Conservation (phyloP, 2,329 filamentous ascomycete species). For the Diaporthe capsici region DNA sequence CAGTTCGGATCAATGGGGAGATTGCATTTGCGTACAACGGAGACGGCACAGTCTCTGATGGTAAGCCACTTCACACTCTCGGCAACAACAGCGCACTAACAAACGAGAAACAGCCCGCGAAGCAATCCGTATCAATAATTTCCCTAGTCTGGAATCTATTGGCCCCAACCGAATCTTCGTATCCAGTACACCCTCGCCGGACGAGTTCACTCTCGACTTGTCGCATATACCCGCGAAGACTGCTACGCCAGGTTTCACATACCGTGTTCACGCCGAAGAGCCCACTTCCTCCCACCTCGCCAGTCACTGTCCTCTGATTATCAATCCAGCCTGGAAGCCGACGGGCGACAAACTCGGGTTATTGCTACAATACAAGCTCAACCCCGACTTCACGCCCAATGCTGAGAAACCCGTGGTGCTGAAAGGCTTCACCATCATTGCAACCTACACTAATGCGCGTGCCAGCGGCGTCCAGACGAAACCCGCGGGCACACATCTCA, state of each 20-base stretch:
- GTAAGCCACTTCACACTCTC: conserved; percentile 61
- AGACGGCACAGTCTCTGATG: conserved; percentile 60
- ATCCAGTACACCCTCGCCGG: conserved; percentile 74
- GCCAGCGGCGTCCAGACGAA: conserved; percentile 81
- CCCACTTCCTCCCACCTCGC: conserved; percentile 53
- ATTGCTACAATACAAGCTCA: conserved; percentile 86
- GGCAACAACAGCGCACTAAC: not conserved
- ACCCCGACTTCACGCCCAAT: conserved; percentile 71
- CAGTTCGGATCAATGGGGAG: conserved; percentile 85
- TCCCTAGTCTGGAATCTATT: conserved; percentile 88
- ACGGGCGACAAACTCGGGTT: conserved; percentile 89
- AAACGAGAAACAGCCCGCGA: conserved; percentile 62
- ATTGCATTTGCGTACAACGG: conserved; percentile 88
- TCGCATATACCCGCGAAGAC: conserved; percentile 75
- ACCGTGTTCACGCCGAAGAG: conserved; percentile 83
- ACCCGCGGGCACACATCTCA: conserved; percentile 82
- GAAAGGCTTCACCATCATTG: conserved; percentile 82
- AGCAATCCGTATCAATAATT: conserved; percentile 88
- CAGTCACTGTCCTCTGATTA: conserved; percentile 77
- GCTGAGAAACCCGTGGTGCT: conserved; percentile 59
- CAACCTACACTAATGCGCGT: conserved; percentile 77
- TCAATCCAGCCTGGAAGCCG: conserved; percentile 85
- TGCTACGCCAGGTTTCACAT: conserved; percentile 90
- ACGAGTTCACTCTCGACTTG: conserved; percentile 85
- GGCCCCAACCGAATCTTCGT: conserved; percentile 95